These are phyloP conservation scores for Apiospora marii DNA, from an alignment of 2,329 filamentous ascomycete species.

Conservation along the genomic window DNA sequence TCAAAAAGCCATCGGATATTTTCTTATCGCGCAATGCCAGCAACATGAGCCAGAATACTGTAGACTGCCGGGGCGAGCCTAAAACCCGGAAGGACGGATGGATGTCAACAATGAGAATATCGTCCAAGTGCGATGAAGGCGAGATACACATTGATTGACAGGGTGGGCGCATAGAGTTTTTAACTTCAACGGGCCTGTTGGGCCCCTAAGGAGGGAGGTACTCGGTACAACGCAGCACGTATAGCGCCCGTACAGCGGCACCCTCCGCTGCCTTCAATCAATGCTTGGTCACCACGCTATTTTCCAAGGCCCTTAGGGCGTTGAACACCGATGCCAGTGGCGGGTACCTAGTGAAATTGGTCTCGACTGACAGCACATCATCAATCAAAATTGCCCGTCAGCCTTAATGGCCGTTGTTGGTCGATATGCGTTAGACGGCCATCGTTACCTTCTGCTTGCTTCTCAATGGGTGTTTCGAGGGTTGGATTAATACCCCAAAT, in stretches of 20 bases:
- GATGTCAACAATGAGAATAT: not conserved
- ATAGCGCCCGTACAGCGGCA: not conserved
- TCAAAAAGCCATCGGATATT: not conserved
- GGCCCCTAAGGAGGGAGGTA: too few species aligned
- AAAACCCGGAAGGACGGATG: not conserved
- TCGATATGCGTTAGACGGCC: not conserved
- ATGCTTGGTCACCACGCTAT: not conserved
- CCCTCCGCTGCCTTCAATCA: not conserved
- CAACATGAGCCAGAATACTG: not conserved
- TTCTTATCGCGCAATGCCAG: not conserved
- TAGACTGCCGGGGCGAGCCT: not conserved
- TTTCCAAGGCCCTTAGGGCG: constrained; percentile 16
- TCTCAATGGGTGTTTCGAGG: not conserved
- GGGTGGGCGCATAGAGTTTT: constrained; percentile 5
- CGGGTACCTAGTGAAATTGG: not conserved
- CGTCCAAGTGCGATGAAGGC: not conserved
- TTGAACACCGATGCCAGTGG: not conserved
- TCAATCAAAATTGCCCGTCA: too few species aligned
- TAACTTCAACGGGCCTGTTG: not conserved
- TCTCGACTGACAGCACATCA: not conserved
- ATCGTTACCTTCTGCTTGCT: not conserved
- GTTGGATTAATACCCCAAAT: not conserved
- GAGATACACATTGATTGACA: not conserved
- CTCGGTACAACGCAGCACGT: too few species aligned
- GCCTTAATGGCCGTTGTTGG: too few species aligned